phyloP scores from a whole-genome alignment of 352 stramenopile species.

The Globisporangium middletonii region DNA sequence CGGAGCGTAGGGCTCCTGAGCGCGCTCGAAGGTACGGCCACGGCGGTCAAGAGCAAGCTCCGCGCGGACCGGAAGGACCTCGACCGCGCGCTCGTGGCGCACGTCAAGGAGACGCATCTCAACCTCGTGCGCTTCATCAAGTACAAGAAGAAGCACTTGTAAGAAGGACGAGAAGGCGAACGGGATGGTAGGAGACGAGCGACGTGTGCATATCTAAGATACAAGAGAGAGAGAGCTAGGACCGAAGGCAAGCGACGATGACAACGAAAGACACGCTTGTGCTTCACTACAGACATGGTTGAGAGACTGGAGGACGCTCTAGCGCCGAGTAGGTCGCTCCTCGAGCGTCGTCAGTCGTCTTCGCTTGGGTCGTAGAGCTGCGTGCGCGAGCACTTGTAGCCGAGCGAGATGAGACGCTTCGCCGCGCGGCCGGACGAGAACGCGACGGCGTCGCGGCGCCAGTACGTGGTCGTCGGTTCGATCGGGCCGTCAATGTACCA shows the following conservation, averaged over 20 bases:
- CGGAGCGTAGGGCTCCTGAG: conserved; percentile 52
- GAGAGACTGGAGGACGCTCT: background rate
- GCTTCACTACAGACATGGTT: background rate
- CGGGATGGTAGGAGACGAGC: too few relatives aligned
- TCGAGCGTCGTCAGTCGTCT: background rate
- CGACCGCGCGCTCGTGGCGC: conserved; percentile 70
- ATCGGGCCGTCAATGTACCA: conserved; percentile 76
- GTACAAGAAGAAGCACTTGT: conserved; percentile 89
- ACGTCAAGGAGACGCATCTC: conserved; percentile 83
- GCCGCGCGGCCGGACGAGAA: conserved; percentile 54
- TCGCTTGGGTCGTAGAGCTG: conserved; percentile 62
- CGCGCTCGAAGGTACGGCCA: conserved; percentile 52
- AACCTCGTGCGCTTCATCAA: conserved; percentile 89
- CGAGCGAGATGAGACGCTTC: conserved; percentile 55
- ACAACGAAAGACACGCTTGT: background rate
- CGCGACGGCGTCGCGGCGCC: conserved; percentile 25
- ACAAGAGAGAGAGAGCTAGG: conserved; percentile 1
- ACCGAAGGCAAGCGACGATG: background rate
- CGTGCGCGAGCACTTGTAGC: conserved; percentile 57
- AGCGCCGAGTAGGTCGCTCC: background rate
- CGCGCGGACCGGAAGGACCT: conserved; percentile 71
- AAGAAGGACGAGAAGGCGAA: conserved; percentile 7
- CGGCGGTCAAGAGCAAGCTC: conserved; percentile 65
- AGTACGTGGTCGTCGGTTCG: conserved; percentile 52
- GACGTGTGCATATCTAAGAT: conserved; percentile 1